Evolutionary conservation across 768 basidiomycete genomes (phyloP), one percentile per base, ranked within the genome.

Genomic region (Boletus rex-veris): DNA sequence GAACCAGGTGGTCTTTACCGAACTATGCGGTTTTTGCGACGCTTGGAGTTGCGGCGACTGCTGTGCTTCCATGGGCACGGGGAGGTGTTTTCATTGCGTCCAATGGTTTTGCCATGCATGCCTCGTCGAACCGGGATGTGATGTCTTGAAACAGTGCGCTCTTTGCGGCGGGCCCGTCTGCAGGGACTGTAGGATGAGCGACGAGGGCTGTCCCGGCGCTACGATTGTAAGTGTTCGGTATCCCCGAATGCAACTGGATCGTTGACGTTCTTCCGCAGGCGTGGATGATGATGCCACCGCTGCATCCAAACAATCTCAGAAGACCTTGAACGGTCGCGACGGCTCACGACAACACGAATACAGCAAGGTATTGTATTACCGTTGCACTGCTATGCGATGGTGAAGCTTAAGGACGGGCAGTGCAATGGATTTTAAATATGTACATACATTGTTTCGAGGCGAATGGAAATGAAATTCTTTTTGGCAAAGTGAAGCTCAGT

Each of bases 11-110:
- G 21, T 16, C n/a, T 36, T 65, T 4, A 5, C n/a, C 19, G n/a
- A 8, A 1, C 3, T 1, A 7, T 65, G 62, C 35, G 7, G 2
- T 0, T 26, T 10, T 3, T 64, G 63, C n/a, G 5, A 16, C 1
- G 7, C 11, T 4, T 59, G 52, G 60, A 38, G 16, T 11, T 64
- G 64, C 37, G 8, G 4, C 18, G 28, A 41, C 8, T 65, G 63
- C n/a, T 1, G 33, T 10, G 5, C 5, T 2, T 31, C 36, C 10
- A 5, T 3, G 9, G 33, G 36, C 5, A 26, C 44, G 11, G 18
- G 31, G 4, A 36, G 1, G 3, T 65, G 62, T 7, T 11, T 12
- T 16, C 18, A 30, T 11, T 62, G 59, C 18, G 0, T 11, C 18
- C 0, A 5, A 4, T 59, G 51, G 63, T 50, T 35, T 26, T 64